Evolutionary conservation across 495 filamentous ascomycete species (phyloP).

Genomic region (Lophium mytilinum): DNA sequence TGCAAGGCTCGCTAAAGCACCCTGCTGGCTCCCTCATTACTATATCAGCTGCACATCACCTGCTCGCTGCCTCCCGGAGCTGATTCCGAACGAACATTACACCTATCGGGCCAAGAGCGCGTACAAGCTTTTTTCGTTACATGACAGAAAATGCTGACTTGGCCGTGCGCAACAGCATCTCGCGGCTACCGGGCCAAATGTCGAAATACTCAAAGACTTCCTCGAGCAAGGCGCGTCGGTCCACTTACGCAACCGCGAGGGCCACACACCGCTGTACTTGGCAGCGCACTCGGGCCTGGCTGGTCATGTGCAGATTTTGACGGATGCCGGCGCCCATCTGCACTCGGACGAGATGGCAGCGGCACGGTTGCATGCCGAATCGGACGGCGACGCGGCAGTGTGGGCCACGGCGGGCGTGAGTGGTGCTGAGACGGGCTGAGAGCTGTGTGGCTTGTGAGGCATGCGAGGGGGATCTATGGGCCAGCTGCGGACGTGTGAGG

Average conservation of each 20-base stretch:
- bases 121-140: not conserved
- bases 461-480: not conserved
- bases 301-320: constrained; percentile 58
- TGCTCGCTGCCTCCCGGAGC: constrained; percentile 1
- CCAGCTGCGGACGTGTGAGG: not conserved
- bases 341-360: constrained; percentile 50
- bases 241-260: constrained; percentile 70
- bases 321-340: constrained; percentile 62
- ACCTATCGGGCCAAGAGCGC: constrained; percentile 17
- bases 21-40: constrained; percentile 22
- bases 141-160: constrained; percentile 10
- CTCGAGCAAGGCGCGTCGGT: constrained; percentile 75
- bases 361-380: constrained; percentile 18
- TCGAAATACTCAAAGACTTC: constrained; percentile 61
- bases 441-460: not conserved
- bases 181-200: constrained; percentile 50
- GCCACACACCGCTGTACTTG: constrained; percentile 75
- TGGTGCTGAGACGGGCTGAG: constrained; percentile 14
- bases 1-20: constrained; percentile 15
- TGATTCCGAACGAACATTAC: constrained; percentile 3
- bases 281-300: constrained; percentile 55
- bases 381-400: constrained; percentile 16
- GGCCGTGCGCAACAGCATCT: constrained; percentile 46
- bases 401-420: constrained; percentile 10
- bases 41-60: constrained; percentile 15